Conservation (phyloP, 2,329 filamentous ascomycete species). For the Alternaria hordeiaustralica region DNA sequence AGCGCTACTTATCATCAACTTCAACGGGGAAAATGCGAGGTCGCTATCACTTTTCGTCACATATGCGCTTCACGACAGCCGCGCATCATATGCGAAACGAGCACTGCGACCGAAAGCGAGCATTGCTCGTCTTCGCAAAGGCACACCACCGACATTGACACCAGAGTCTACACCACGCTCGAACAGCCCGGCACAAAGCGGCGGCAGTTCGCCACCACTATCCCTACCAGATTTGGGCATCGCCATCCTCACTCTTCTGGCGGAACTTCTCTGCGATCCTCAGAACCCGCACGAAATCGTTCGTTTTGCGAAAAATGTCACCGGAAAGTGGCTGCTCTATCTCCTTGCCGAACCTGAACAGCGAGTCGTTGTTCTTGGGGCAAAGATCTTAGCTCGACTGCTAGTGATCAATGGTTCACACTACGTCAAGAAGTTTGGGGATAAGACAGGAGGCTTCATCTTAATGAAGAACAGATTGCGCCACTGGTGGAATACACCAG, state of each 20-base stretch:
- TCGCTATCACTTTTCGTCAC: conserved; percentile 91
- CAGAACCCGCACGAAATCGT: conserved; percentile 72
- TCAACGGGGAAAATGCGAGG: conserved; percentile 83
- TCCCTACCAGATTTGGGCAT: conserved; percentile 75
- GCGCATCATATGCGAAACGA: conserved; percentile 51
- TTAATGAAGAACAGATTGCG: conserved; percentile 84
- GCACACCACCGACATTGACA: conserved; percentile 33
- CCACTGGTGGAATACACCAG: conserved; percentile 85
- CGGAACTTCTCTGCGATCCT: conserved; percentile 77
- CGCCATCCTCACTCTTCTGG: conserved; percentile 77
- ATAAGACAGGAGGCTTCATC: conserved; percentile 85
- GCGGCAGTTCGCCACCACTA: conserved; percentile 34
- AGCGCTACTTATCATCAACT: conserved; percentile 78
- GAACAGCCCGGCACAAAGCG: conserved; percentile 35
- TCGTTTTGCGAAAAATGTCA: conserved; percentile 92
- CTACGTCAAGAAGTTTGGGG: conserved; percentile 85
- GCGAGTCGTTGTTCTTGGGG: conserved; percentile 79
- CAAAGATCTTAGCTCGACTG: conserved; percentile 82
- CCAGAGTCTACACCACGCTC: conserved; percentile 41
- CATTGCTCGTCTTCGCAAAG: conserved; percentile 37
- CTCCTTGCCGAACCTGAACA: conserved; percentile 86
- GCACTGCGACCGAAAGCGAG: conserved; percentile 46
- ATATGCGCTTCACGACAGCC: conserved; percentile 78
- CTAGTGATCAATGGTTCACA: conserved; percentile 80
- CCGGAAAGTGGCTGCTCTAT: conserved; percentile 96